A percentile compares a stretch with the other conserved stretches of the same genome.
These are phyloP conservation scores for Geotrichum histeridarum DNA, from an alignment of 1,139 yeast species.

Conservation along the genomic window DNA sequence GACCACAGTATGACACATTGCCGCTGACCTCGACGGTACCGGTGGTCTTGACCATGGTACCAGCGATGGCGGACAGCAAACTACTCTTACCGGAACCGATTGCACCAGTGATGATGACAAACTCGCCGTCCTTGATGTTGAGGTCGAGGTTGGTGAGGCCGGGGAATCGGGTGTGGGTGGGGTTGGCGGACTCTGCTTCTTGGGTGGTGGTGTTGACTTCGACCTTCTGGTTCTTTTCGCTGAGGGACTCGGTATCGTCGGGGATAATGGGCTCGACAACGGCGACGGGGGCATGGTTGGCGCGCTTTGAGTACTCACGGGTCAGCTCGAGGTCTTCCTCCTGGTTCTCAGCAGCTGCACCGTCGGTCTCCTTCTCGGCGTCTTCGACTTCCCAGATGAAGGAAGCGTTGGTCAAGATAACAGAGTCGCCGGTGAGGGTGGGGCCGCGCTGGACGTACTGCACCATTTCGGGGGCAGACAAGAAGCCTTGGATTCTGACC, in stretches of 20 bases:
- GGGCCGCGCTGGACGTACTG: constrained; percentile 34
- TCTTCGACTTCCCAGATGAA: constrained; percentile 63
- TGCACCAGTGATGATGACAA: constrained; percentile 62
- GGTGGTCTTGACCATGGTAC: constrained; percentile 49
- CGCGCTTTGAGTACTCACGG: constrained; percentile 30
- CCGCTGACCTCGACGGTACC: constrained; percentile 48
- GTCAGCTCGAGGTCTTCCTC: constrained; percentile 21
- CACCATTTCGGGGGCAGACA: constrained; percentile 43
- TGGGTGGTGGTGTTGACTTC: constrained; percentile 29
- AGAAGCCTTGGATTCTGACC: constrained; percentile 52
- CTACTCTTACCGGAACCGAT: constrained; percentile 73
- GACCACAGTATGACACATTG: constrained; percentile 41
- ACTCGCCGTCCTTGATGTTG: constrained; percentile 50
- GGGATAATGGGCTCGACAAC: constrained; percentile 38
- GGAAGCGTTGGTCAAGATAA: constrained; percentile 46
- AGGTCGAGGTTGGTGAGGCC: constrained; percentile 48
- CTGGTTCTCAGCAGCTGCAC: constrained; percentile 1
- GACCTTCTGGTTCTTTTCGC: constrained; percentile 4
- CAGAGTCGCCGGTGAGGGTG: constrained; percentile 40
- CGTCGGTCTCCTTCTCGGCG: constrained; percentile 21
- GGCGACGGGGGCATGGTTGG: constrained; percentile 27
- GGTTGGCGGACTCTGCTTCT: constrained; percentile 11
- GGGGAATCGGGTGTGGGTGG: constrained; percentile 30
- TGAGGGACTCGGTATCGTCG: constrained; percentile 30
- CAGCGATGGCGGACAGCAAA: constrained; percentile 55